A percentile compares a stretch with the other conserved stretches of the same genome.
Conservation (phyloP, 768 basidiomycete species). For the Russula abietina region DNA sequence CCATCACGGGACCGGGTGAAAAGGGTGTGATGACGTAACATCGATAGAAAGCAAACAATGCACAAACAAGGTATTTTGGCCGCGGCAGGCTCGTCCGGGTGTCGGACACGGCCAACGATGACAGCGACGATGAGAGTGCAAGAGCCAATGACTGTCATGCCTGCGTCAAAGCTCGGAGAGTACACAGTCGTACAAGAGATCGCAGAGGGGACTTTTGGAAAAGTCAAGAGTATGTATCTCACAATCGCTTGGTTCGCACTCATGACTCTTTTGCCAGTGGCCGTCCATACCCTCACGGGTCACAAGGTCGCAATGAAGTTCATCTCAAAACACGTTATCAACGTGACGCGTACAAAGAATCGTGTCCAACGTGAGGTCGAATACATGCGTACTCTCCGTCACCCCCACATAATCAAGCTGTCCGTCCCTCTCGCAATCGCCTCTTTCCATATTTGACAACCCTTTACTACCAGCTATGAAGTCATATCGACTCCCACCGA, state of each 20-base stretch:
- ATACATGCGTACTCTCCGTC: constrained; percentile 89
- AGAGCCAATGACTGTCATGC: constrained; percentile 33
- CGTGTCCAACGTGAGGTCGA: constrained; percentile 94
- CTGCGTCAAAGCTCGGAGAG: constrained; percentile 79
- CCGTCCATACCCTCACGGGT: constrained; percentile 88
- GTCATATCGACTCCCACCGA: constrained; percentile 91
- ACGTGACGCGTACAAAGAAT: constrained; percentile 84
- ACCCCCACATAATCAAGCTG: constrained; percentile 98
- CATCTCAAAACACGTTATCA: constrained; percentile 90
- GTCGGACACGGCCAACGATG: not conserved
- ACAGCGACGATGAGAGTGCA: constrained; percentile 27
- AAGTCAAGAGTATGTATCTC: constrained; percentile 85
- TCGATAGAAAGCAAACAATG: not conserved
- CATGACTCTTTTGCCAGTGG: constrained; percentile 51
- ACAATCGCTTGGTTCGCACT: not conserved
- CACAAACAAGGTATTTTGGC: constrained; percentile 15
- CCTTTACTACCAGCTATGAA: constrained; percentile 50
- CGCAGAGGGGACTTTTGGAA: constrained; percentile 96
- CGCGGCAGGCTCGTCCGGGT: too few species aligned
- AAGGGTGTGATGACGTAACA: constrained; percentile 17
- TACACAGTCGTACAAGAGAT: constrained; percentile 85
- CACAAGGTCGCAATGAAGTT: constrained; percentile 98
- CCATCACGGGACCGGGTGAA: not conserved
- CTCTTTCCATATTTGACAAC: constrained; percentile 13
- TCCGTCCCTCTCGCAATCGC: constrained; percentile 36